A percentile compares a stretch with the other conserved stretches of the same genome.
Evolutionary conservation across 176 grass and related monocot species (phyloP).

Genomic region (Coix lacrymajobi): DNA sequence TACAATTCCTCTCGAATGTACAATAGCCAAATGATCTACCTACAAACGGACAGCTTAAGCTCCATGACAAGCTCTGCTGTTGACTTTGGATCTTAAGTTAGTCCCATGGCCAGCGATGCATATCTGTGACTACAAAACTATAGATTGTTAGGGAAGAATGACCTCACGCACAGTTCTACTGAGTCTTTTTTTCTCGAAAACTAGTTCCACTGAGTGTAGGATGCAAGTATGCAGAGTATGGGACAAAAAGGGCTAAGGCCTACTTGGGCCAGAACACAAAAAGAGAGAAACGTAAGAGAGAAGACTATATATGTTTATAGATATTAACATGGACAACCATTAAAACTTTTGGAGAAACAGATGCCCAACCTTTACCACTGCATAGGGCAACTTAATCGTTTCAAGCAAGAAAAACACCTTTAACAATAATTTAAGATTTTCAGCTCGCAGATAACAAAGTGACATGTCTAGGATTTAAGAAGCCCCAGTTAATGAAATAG

Average conservation of each 20-base stretch:
- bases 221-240: neutral
- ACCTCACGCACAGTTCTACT: neutral
- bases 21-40: neutral
- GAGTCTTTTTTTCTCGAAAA: neutral
- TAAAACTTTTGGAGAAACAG: neutral
- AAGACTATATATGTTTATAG: neutral
- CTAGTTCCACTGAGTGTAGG: neutral
- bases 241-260: neutral
- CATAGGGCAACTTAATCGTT: neutral
- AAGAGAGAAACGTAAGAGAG: neutral
- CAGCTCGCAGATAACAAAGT: neutral
- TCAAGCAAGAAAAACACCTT: neutral
- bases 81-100: neutral
- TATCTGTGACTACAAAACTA: neutral
- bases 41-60: neutral
- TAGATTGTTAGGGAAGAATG: neutral
- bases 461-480: neutral
- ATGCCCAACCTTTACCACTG: neutral
- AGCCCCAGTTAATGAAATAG: neutral
- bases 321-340: neutral
- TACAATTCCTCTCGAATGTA: neutral
- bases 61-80: neutral
- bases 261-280: too few species aligned
- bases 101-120: neutral
- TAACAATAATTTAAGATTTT: neutral